Percentiles rank a stretch among this genome's conserved stretches.
phyloP scores from a whole-genome alignment of 2,329 filamentous ascomycete genomes.

The Botrytis paeoniae region DNA sequence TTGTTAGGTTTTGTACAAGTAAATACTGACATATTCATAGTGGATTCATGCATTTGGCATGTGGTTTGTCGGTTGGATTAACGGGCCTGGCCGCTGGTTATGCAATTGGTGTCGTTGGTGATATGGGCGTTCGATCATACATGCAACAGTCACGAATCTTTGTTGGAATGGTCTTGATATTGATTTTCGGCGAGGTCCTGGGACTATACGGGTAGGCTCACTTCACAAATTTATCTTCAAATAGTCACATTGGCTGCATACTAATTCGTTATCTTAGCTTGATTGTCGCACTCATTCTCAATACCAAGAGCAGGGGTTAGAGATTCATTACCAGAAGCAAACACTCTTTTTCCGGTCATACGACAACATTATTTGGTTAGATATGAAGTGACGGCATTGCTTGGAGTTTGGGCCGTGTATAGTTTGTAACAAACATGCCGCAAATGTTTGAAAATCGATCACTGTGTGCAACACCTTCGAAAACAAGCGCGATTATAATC shows the following conservation, averaged over 20 bases:
- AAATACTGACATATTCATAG: constrained; percentile 43
- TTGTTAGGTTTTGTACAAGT: not conserved
- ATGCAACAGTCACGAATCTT: constrained; percentile 96
- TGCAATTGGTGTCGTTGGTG: constrained; percentile 92
- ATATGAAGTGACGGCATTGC: constrained; percentile 33
- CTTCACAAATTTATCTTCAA: not conserved
- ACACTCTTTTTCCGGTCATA: constrained; percentile 7
- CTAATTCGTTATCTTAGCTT: constrained; percentile 52
- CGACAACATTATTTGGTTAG: constrained; percentile 32
- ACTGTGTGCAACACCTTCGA: constrained; percentile 26
- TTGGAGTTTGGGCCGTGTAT: constrained; percentile 36
- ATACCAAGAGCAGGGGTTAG: constrained; percentile 61
- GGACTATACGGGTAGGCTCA: constrained; percentile 87
- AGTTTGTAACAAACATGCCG: constrained; percentile 22
- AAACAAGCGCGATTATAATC: constrained; percentile 11
- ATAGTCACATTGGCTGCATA: not conserved
- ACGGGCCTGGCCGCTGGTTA: constrained; percentile 93
- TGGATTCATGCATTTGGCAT: constrained; percentile 90
- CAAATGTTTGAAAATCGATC: constrained; percentile 26
- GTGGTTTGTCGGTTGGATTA: constrained; percentile 85
- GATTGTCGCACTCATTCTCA: constrained; percentile 89
- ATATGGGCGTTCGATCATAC: constrained; percentile 89
- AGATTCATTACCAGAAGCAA: not conserved
- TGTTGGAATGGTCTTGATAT: constrained; percentile 96
- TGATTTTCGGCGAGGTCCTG: constrained; percentile 97